Base-by-base conservation (phyloP, 1,284 basidiomycete species). In the Omphalotus olearius region DNA sequence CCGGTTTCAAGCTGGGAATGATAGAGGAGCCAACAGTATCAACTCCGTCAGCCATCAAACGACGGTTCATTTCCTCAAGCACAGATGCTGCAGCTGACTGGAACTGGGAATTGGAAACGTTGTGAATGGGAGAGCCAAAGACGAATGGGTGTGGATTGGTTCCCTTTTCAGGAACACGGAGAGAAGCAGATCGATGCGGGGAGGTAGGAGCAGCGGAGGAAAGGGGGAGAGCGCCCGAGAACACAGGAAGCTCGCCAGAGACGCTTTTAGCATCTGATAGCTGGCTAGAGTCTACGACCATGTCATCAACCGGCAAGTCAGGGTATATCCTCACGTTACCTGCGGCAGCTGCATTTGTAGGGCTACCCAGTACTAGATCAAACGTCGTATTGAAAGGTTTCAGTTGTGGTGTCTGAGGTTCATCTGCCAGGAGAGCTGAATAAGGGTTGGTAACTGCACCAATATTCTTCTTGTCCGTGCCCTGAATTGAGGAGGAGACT, bases 41-140 rank as follows among this genome's bases (percentile, higher is more conserved):
- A 23, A 76, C 66, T 16, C 81, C 72, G 52, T 79, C 66, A 51
- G 68, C 62, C 56, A 71, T 74, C 6, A 91, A 74, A 1, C 85
- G 79, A 45, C 74, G 70, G 63, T 90, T 90, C 84, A 91, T 88
- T 66, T 91, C 88, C 42, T 82, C 82, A 23, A 91, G 69, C 16
- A 91, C 80, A 13, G 75, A 76, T 17, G 78, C 73, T 1, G 85
- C 83, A 1, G 82, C 80, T 5, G 69, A 66, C 47, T 74, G 73
- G 65, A 90, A 87, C 53, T 83, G 78, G 7, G 68, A 66, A 59
- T 86, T 82, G 35, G 81, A 80, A 37, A 79, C 72, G 45, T 71
- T 71, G 58, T 85, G 71, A 2, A 78, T 70, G 0, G 87, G 83
- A 0, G 87, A 88, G 25, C 87, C 87, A 60, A 89, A 90, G 17